phyloP scores from a whole-genome alignment of 2,329 filamentous ascomycete genomes.

The Fusarium pininemorale region DNA sequence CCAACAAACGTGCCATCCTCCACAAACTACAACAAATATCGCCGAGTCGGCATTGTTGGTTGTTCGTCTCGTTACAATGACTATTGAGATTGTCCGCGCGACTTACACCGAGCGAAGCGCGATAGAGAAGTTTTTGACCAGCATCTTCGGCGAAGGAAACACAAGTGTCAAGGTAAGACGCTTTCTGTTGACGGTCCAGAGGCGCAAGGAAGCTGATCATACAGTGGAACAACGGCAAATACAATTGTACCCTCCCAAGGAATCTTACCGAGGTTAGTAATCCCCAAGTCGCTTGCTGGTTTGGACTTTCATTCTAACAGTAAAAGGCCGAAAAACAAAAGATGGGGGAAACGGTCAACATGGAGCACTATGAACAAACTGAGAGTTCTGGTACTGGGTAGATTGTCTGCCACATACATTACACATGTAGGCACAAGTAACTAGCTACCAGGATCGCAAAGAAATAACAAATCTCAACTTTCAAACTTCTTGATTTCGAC shows the following conservation, averaged over 20 bases:
- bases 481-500: too few species aligned
- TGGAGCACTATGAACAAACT: background rate
- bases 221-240: background rate
- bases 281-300: fast-evolving
- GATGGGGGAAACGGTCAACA: background rate
- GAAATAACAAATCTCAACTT: too few species aligned
- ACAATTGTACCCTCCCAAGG: background rate
- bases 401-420: too few species aligned
- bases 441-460: too few species aligned
- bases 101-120: background rate
- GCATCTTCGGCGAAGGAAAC: background rate
- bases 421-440: too few species aligned
- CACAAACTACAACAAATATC: background rate
- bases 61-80: background rate
- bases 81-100: background rate
- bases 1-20: background rate
- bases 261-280: background rate
- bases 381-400: background rate
- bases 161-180: background rate
- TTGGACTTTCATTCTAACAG: background rate
- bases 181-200: fast-evolving
- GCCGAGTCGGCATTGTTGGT: background rate
- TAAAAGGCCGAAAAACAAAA: background rate
- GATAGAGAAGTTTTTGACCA: background rate
- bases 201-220: fast-evolving